phyloP scores from a whole-genome alignment of 176 grass and related monocot genomes.

The Oryza australiensis region DNA sequence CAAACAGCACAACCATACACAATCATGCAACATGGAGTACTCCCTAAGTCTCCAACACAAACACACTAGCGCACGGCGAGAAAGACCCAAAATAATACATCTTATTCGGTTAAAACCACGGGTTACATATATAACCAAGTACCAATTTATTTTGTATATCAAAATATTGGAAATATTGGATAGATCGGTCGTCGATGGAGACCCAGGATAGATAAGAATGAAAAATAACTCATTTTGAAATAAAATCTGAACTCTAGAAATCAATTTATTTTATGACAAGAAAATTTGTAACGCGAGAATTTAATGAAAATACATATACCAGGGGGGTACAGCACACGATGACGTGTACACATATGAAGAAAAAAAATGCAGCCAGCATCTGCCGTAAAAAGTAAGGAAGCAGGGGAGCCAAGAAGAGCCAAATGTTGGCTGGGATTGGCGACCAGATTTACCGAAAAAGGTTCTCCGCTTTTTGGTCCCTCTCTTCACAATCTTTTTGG shows the following conservation, averaged over 20 bases:
- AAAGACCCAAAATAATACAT: neutral
- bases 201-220: too few relatives aligned
- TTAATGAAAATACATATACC: too few relatives aligned
- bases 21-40: neutral
- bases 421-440: neutral
- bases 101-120: neutral
- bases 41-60: neutral
- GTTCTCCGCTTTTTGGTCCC: neutral
- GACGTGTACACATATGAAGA: neutral
- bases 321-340: neutral
- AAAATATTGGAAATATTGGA: too few relatives aligned
- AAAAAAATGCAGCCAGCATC: neutral
- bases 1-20: too few relatives aligned
- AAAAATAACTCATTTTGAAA: too few relatives aligned
- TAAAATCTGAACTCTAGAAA: too few relatives aligned
- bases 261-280: too few relatives aligned
- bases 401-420: neutral
- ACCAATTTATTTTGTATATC: too few relatives aligned
- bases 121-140: too few relatives aligned
- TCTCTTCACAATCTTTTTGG: constrained; percentile 7
- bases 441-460: constrained; percentile 29
- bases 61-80: neutral
- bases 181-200: too few relatives aligned
- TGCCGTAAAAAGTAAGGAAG: neutral
- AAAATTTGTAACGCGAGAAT: too few relatives aligned